A percentile compares a stretch with the other conserved stretches of the same genome.
phyloP scores from a whole-genome alignment of 2,329 filamentous ascomycete species.

The Cladosporium halotolerans region DNA sequence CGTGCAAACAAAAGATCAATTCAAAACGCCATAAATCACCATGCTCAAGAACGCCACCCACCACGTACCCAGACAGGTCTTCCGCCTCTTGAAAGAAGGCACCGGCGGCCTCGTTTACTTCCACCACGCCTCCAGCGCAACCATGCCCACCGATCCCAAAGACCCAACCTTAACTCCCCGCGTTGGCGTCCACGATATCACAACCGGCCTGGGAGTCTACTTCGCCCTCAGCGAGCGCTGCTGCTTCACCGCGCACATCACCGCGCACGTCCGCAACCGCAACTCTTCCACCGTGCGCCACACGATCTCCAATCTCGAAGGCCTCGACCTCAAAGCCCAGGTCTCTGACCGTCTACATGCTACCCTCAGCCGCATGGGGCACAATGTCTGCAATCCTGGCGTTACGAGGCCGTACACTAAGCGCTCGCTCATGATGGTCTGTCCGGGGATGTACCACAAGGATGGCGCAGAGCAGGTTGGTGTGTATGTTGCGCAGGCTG shows the following conservation, averaged over 20 bases:
- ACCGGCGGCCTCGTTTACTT: neutral
- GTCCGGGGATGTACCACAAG: neutral
- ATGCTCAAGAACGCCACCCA: too few relatives aligned
- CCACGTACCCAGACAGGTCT: neutral
- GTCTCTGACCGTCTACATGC: neutral
- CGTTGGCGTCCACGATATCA: neutral
- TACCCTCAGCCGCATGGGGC: neutral
- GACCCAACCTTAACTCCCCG: neutral
- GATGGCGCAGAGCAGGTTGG: neutral
- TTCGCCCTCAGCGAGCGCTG: neutral
- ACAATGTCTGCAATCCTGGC: neutral
- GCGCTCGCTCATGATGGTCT: neutral
- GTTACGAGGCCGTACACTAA: neutral
- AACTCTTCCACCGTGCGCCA: neutral
- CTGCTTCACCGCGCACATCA: constrained; percentile 3
- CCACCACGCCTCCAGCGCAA: neutral
- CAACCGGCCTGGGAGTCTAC: neutral
- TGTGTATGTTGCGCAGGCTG: neutral
- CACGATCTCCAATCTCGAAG: constrained; percentile 4
- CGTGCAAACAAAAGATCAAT: too few relatives aligned
- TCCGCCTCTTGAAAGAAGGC: constrained; percentile 2
- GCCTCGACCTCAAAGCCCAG: neutral
- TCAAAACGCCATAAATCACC: too few relatives aligned
- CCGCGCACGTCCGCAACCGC: neutral
- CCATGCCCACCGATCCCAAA: neutral